Percentiles rank a stretch among this genome's conserved stretches.
phyloP scores from a whole-genome alignment of 306 rosid genomes.

The Glycine latifolia region DNA sequence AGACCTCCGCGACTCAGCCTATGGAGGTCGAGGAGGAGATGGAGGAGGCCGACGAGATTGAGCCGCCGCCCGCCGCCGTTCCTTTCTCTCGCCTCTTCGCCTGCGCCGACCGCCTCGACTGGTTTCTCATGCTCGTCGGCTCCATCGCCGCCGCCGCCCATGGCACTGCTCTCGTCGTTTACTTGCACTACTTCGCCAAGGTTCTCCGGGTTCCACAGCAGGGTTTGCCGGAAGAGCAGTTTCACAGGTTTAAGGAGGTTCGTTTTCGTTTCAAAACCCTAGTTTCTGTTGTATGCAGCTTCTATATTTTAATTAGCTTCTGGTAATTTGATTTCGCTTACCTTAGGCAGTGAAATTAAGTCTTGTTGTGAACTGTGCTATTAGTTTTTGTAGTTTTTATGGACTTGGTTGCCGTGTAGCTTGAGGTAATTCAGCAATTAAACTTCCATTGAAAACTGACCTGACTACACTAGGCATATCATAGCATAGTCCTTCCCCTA shows the following conservation, averaged over 20 bases:
- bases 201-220: constrained; percentile 55
- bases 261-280: constrained; percentile 50
- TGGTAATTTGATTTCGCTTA: constrained; percentile 15
- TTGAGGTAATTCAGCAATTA: constrained; percentile 21
- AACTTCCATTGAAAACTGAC: constrained; percentile 22
- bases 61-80: constrained; percentile 96
- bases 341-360: not conserved
- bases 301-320: constrained; percentile 12
- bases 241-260: constrained; percentile 79
- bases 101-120: constrained; percentile 95
- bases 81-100: constrained; percentile 89
- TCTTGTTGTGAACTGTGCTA: constrained; percentile 34
- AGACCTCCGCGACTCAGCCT: constrained; percentile 73
- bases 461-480: not conserved
- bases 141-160: constrained; percentile 97
- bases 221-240: constrained; percentile 42
- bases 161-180: constrained; percentile 94
- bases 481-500: not conserved
- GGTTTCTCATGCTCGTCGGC: constrained; percentile 90
- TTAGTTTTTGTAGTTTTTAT: constrained; percentile 7
- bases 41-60: constrained; percentile 92
- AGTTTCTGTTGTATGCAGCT: not conserved
- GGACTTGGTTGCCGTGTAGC: constrained; percentile 22
- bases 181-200: constrained; percentile 95
- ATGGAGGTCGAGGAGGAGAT: constrained; percentile 88